Base-by-base conservation (phyloP, 164 flowering plant species). In the Malania oleifera region DNA sequence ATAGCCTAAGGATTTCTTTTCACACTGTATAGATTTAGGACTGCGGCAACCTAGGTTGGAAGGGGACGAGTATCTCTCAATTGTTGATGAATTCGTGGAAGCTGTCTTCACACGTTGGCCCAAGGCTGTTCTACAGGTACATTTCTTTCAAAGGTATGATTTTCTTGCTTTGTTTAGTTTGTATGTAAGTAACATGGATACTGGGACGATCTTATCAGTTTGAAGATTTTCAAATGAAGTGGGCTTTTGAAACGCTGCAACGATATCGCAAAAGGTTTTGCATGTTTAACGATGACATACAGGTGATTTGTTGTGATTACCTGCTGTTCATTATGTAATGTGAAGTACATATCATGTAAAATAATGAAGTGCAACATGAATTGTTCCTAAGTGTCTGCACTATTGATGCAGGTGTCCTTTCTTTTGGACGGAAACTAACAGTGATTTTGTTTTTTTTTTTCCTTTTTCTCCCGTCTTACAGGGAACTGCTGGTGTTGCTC, bases 401-500 rank as follows among this genome's bases (percentile, higher is more conserved):
- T n/a, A n/a, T n/a, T n/a, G n/a, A n/a, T n/a, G n/a, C n/a, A n/a
- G n/a, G n/a, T n/a, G n/a, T n/a, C n/a, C n/a, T n/a, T n/a, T n/a
- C n/a, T n/a, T n/a, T n/a, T n/a, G n/a, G n/a, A n/a, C n/a, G n/a
- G n/a, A n/a, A n/a, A n/a, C n/a, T n/a, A n/a, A n/a, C n/a, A n/a
- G n/a, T n/a, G n/a, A n/a, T n/a, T n/a, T n/a, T n/a, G n/a, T n/a
- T n/a, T n/a, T n/a, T 43, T 12, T 10, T 53, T 2, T 4, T 57
- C 60, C 57, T 60, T 51, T 26, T 52, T 28, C 56, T 61, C 50
- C 34, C 58, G 59, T 59, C 23, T 63, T 55, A 12, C 54, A 95
- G 99, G 99, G 99, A 74, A 95, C 99, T 72, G 99, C 99, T 67
- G 99, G 99, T 63, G 99, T 95, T 77, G 99, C 97, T 44, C 80